Percentiles rank a stretch among this genome's conserved stretches.
phyloP scores from a whole-genome alignment of 345 rosid species.

The Camelina sativa region DNA sequence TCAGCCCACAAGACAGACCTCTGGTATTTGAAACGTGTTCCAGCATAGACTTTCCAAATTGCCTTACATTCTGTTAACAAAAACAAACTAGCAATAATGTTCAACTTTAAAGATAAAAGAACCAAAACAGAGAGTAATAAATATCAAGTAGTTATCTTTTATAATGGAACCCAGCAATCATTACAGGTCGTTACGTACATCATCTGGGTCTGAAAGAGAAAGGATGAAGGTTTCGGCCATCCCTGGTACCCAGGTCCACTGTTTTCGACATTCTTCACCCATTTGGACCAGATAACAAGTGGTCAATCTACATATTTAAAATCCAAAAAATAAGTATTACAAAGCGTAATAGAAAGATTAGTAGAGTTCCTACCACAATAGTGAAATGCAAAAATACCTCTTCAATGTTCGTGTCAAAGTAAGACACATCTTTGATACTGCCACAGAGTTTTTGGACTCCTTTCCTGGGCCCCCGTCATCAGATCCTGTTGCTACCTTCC shows the following conservation, averaged over 20 bases:
- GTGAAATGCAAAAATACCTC: slow-evolving; percentile 56
- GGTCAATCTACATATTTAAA: slow-evolving; percentile 66
- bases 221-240: slow-evolving; percentile 89
- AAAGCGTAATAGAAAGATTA: slow-evolving; percentile 19
- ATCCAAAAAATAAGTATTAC: slow-evolving; percentile 29
- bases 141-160: slow-evolving; percentile 29
- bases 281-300: slow-evolving; percentile 69
- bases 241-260: slow-evolving; percentile 93
- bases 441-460: slow-evolving; percentile 80
- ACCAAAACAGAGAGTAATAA: slow-evolving; percentile 20
- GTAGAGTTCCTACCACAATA: slow-evolving; percentile 25
- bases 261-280: slow-evolving; percentile 69
- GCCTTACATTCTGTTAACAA: slow-evolving; percentile 77
- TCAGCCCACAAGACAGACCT: slow-evolving; percentile 82
- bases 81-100: slow-evolving; percentile 31
- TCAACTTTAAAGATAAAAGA: slow-evolving; percentile 29
- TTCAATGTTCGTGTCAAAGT: slow-evolving; percentile 72
- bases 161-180: slow-evolving; percentile 36
- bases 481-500: slow-evolving; percentile 92
- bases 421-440: slow-evolving; percentile 69
- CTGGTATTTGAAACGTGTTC: slow-evolving; percentile 83
- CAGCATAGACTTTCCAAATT: slow-evolving; percentile 81
- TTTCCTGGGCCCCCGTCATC: slow-evolving; percentile 89
- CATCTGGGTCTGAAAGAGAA: slow-evolving; percentile 88
- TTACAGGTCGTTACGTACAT: slow-evolving; percentile 55